Base-by-base conservation (phyloP, 331 rosid species). In the Ulmus americana region DNA sequence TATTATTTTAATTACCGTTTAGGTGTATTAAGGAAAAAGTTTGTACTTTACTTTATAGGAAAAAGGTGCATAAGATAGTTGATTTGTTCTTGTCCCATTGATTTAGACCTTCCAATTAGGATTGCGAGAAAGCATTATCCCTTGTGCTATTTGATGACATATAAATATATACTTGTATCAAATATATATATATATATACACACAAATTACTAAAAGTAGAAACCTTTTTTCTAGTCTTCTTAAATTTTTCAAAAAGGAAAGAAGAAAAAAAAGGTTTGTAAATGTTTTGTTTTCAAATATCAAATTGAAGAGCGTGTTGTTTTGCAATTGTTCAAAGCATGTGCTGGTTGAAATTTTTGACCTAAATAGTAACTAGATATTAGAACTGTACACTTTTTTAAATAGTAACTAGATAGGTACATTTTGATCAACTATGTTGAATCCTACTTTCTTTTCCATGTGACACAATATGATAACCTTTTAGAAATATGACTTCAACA, bases 81-180 rank as follows among this genome's bases (percentile, higher is more conserved):
- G 45, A 57, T 57, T 60, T 53, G 67, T 20, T n/a, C 35, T 40
- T 59, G 46, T 43, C 40, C 52, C 65, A 61, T 28, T 46, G 56
- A 63, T 46, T 63, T 45, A 63, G 68, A 63, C 68, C 6, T 47
- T 28, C 55, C 68, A 63, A 63, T 63, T 28, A 22, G 55, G 16
- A 18, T 12, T 28, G 35, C 2, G 35, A 61, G 7, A 5, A 13
- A 5, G 16, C 43, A 57, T 35, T n/a, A n/a, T 45, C 7, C 22
- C 45, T 14, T 45, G 11, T 22, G 50, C 13, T 45, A 62, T 45
- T 62, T 22, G 18, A 55, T 7, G 7, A 63, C 45, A 63, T 41
- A 61, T 12, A 58, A 8, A 38, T 58, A 18, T 18, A 45, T 22
- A n/a, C 20, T 28, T 3, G 35, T 28, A 55, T 7, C 7, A 63